A percentile compares a stretch with the other conserved stretches of the same genome.
phyloP scores from a whole-genome alignment of 805 yeast species.

The Cyberlindnera xylosilytica region DNA sequence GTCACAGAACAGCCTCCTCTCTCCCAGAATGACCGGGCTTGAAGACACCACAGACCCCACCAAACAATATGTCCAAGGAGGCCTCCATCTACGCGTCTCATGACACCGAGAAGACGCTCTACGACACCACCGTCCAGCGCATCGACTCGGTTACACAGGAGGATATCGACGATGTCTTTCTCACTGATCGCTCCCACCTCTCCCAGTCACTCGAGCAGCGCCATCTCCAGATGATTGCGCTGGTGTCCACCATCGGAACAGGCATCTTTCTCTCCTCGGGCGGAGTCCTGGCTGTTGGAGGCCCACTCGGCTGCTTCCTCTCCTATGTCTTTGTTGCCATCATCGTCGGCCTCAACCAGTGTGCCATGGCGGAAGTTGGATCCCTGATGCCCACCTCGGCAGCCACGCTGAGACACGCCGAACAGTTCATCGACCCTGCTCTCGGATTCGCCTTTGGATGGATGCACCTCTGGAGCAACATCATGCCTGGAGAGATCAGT shows the following conservation, averaged over 20 bases:
- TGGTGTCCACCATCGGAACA: constrained; percentile 44
- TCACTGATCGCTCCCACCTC: no score
- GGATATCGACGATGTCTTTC: no score
- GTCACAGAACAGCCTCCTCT: no score
- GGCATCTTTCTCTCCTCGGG: constrained; percentile 41
- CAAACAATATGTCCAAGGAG: no score
- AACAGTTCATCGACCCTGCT: constrained; percentile 41
- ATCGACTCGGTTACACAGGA: no score
- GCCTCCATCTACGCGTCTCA: no score
- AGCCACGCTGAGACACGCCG: constrained; percentile 36
- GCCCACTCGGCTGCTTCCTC: constrained; percentile 35
- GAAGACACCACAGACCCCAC: no score
- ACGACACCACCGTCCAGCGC: no score
- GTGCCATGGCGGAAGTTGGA: constrained; percentile 38
- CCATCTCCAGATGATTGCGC: constrained; percentile 48
- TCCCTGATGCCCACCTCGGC: constrained; percentile 38
- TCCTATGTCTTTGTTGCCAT: constrained; percentile 34
- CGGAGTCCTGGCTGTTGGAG: constrained; percentile 34
- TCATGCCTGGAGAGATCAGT: constrained; percentile 42
- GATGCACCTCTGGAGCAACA: constrained; percentile 37
- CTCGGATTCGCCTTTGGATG: constrained; percentile 47
- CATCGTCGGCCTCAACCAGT: constrained; percentile 37
- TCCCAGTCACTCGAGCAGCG: no score
- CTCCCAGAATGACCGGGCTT: no score
- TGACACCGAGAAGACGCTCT: no score